These are phyloP conservation scores for Intubia oerlemansii DNA, from an alignment of 2,329 filamentous ascomycete genomes.

Conservation along the genomic window DNA sequence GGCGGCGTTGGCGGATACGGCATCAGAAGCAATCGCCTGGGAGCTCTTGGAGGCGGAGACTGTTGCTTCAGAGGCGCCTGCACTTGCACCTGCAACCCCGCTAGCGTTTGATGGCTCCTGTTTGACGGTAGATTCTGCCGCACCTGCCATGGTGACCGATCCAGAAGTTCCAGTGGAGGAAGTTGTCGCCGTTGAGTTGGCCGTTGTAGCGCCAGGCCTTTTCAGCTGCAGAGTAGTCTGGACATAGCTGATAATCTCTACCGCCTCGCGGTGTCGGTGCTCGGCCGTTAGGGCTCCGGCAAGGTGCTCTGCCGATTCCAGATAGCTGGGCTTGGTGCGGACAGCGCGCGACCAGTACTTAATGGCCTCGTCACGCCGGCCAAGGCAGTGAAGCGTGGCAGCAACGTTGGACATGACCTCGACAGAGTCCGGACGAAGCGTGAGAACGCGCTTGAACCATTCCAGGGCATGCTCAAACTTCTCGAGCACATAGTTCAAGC, in stretches of 20 bases:
- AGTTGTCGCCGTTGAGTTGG: too few relatives aligned
- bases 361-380: conserved; percentile 66
- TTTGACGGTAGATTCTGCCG: too few relatives aligned
- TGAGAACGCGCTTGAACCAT: conserved; percentile 48
- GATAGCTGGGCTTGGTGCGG: conserved; percentile 62
- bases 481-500: conserved; percentile 74
- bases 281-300: conserved; percentile 69
- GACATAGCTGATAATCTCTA: conserved; percentile 70
- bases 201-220: background rate
- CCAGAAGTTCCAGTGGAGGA: too few relatives aligned
- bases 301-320: conserved; percentile 88
- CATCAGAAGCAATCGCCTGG: background rate
- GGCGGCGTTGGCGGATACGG: too few relatives aligned
- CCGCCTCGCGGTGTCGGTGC: conserved; percentile 63
- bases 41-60: background rate
- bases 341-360: conserved; percentile 72
- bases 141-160: too few relatives aligned
- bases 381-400: conserved; percentile 67
- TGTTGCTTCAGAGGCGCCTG: too few relatives aligned
- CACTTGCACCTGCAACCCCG: too few relatives aligned
- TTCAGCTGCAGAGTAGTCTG: conserved; percentile 53
- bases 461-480: conserved; percentile 58
- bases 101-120: too few relatives aligned
- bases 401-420: conserved; percentile 90
- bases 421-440: conserved; percentile 44